Percentiles rank a stretch among this genome's conserved stretches.
Conservation (phyloP, 2,329 filamentous ascomycete genomes). For the Talaromyces sp. region DNA sequence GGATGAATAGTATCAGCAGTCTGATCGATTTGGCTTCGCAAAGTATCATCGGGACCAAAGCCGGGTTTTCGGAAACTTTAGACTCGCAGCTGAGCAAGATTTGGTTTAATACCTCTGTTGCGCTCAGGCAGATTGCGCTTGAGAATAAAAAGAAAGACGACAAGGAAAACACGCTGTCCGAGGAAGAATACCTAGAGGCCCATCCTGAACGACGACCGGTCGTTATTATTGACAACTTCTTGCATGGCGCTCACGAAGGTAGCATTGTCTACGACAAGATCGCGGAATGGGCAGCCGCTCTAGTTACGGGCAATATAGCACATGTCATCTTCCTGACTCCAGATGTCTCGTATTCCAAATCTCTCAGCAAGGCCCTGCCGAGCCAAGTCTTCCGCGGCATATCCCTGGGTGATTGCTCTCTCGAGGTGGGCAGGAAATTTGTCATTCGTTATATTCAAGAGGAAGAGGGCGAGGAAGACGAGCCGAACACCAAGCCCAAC, state of each 20-base stretch:
- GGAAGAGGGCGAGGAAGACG: constrained; percentile 24
- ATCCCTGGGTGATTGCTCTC: constrained; percentile 77
- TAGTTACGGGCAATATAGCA: constrained; percentile 82
- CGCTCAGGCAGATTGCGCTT: constrained; percentile 72
- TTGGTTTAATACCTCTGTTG: constrained; percentile 72
- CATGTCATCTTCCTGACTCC: constrained; percentile 93
- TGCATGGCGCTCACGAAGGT: constrained; percentile 69
- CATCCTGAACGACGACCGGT: constrained; percentile 80
- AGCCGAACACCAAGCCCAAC: constrained; percentile 27
- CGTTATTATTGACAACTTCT: constrained; percentile 86
- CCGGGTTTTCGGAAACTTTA: constrained; percentile 87
- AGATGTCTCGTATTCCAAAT: constrained; percentile 83
- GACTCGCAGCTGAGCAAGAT: constrained; percentile 89
- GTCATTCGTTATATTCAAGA: constrained; percentile 70
- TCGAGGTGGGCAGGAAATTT: constrained; percentile 80
- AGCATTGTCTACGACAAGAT: constrained; percentile 68
- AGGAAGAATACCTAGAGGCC: constrained; percentile 84
- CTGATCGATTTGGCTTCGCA: constrained; percentile 89
- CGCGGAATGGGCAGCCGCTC: constrained; percentile 80
- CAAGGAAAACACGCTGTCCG: constrained; percentile 64
- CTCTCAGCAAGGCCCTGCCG: constrained; percentile 77
- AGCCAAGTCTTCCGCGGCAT: constrained; percentile 87
- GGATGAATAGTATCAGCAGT: constrained; percentile 92
- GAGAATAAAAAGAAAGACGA: constrained; percentile 65
- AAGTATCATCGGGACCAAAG: constrained; percentile 88